Percentiles rank a stretch among this genome's conserved stretches.
phyloP scores from a whole-genome alignment of 805 yeast genomes.

The Metschnikowia lunata region DNA sequence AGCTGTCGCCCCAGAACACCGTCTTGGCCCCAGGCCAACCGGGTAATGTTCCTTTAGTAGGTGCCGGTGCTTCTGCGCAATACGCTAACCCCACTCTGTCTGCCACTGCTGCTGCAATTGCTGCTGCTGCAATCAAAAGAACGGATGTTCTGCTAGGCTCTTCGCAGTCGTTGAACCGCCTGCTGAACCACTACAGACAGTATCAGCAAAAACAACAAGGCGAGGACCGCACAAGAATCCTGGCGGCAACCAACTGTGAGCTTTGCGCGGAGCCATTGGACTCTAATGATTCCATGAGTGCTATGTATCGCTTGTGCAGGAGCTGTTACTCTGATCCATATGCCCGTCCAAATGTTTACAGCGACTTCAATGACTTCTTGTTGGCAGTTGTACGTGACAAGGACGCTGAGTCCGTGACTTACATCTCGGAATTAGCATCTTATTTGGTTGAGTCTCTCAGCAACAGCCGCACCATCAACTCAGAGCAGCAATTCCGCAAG shows the following conservation, averaged over 20 bases:
- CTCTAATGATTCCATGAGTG: constrained; percentile 22
- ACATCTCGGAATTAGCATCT: constrained; percentile 15
- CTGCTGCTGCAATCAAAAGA: constrained; percentile 17
- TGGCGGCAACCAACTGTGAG: constrained; percentile 23
- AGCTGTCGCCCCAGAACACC: background rate
- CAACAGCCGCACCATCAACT: constrained; percentile 19
- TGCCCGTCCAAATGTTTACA: constrained; percentile 22
- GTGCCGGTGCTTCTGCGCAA: background rate
- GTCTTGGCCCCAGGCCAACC: background rate
- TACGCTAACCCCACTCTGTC: constrained; percentile 2
- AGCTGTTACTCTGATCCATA: constrained; percentile 30
- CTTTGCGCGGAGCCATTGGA: constrained; percentile 24
- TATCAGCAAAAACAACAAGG: constrained; percentile 16
- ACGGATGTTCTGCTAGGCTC: constrained; percentile 10
- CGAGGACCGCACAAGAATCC: constrained; percentile 16
- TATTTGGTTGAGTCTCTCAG: constrained; percentile 22
- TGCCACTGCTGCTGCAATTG: constrained; percentile 17
- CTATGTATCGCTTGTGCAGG: constrained; percentile 26
- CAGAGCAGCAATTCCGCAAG: constrained; percentile 34
- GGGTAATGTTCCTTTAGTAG: background rate
- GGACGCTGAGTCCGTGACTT: constrained; percentile 13
- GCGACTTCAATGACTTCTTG: constrained; percentile 27
- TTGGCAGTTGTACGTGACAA: constrained; percentile 18
- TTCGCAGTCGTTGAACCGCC: constrained; percentile 9
- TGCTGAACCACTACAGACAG: constrained; percentile 16